Percentiles rank a stretch among this genome's conserved stretches.
Conservation (phyloP, 805 yeast species). For the Saturnispora ahearnii region DNA sequence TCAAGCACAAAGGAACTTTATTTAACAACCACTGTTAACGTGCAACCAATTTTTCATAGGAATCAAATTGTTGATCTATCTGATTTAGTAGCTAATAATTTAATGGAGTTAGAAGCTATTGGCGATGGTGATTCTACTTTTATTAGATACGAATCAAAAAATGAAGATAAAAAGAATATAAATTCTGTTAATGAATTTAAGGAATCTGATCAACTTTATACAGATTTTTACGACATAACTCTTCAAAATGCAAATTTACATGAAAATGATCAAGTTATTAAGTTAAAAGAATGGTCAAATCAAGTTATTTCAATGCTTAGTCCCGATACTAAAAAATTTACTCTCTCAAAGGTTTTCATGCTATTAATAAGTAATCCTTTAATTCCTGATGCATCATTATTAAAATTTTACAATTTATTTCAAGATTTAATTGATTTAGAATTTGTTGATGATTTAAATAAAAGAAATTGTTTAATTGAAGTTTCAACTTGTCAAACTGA, state of each 20-base stretch:
- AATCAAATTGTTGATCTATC: constrained; percentile 77
- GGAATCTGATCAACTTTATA: constrained; percentile 55
- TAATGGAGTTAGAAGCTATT: constrained; percentile 68
- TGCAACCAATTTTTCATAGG: constrained; percentile 93
- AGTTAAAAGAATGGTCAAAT: constrained; percentile 30
- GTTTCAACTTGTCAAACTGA: constrained; percentile 30
- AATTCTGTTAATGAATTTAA: constrained; percentile 8
- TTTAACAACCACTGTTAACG: constrained; percentile 84
- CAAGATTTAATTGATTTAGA: constrained; percentile 50
- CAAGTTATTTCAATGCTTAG: constrained; percentile 38
- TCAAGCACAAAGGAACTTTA: constrained; percentile 91
- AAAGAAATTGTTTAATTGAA: constrained; percentile 72
- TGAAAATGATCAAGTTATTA: constrained; percentile 24
- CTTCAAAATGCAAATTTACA: constrained; percentile 31
- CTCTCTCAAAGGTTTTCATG: constrained; percentile 63
- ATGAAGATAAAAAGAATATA: constrained; percentile 1
- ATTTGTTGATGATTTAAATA: constrained; percentile 61
- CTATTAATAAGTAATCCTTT: constrained; percentile 55
- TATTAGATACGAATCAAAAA: constrained; percentile 21
- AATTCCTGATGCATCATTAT: constrained; percentile 54
- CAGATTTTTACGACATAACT: constrained; percentile 45
- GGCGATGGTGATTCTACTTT: constrained; percentile 33
- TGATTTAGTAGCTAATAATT: constrained; percentile 58
- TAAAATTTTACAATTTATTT: constrained; percentile 40
- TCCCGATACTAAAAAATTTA: constrained; percentile 32